A percentile compares a stretch with the other conserved stretches of the same genome.
Conservation (phyloP, 768 basidiomycete species). For the Kwoniella sp. region DNA sequence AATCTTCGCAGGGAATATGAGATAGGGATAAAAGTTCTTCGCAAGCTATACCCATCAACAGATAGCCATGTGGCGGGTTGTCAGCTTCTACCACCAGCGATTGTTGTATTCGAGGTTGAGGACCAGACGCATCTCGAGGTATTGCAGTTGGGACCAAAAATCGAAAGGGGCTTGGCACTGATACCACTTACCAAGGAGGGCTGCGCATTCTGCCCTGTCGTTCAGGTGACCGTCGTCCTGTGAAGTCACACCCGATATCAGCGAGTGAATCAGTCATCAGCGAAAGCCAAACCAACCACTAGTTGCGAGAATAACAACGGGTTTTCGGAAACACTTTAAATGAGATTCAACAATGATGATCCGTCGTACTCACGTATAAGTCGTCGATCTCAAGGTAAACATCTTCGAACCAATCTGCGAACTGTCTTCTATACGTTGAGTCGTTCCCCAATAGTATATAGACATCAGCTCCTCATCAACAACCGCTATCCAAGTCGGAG, state of each 20-base stretch:
- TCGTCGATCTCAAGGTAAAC: constrained; percentile 26
- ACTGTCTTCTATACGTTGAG: constrained; percentile 14
- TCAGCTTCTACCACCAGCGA: neutral
- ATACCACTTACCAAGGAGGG: constrained; percentile 14
- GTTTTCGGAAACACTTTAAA: constrained; percentile 1
- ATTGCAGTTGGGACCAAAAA: too few relatives aligned
- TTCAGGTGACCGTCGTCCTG: constrained; percentile 15
- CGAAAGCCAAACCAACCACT: too few relatives aligned
- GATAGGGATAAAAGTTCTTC: constrained; percentile 17
- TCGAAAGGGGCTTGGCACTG: too few relatives aligned
- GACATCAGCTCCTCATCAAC: too few relatives aligned
- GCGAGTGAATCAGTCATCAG: too few relatives aligned
- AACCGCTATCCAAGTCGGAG: too few relatives aligned
- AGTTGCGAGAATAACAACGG: neutral
- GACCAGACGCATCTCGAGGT: neutral
- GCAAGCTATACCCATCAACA: constrained; percentile 16
- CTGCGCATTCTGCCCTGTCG: constrained; percentile 13
- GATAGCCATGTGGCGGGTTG: too few relatives aligned
- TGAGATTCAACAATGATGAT: neutral
- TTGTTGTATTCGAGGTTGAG: too few relatives aligned
- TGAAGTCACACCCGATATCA: neutral
- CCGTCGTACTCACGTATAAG: constrained; percentile 20
- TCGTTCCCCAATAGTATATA: too few relatives aligned
- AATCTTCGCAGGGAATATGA: constrained; percentile 13
- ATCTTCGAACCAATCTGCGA: constrained; percentile 33